These are phyloP conservation scores for Fusarium kyushuense DNA, from an alignment of 2,329 filamentous ascomycete genomes.

Conservation along the genomic window DNA sequence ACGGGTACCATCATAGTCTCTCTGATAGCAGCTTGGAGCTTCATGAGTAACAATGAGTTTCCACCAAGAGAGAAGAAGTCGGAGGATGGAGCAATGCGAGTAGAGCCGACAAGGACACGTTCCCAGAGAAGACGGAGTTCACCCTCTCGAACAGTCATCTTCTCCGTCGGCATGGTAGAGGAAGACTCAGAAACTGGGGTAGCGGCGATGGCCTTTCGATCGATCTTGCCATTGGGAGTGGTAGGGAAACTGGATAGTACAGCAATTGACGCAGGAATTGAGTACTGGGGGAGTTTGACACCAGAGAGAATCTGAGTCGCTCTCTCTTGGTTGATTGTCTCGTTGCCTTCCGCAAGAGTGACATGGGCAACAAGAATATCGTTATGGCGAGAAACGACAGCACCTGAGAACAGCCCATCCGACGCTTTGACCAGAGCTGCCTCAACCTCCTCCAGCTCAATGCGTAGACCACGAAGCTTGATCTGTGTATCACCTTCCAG, in stretches of 20 bases:
- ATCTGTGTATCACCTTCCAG: slow-evolving; percentile 58
- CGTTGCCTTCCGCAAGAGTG: background rate
- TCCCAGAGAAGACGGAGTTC: slow-evolving; percentile 7
- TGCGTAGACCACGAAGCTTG: slow-evolving; percentile 59
- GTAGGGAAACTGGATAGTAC: background rate
- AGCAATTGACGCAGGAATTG: background rate
- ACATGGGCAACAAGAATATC: background rate
- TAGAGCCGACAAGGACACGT: background rate
- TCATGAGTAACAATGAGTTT: slow-evolving; percentile 7
- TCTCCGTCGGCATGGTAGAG: background rate
- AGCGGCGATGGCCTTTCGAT: slow-evolving; percentile 2
- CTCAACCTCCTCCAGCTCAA: slow-evolving; percentile 59
- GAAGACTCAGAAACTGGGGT: background rate
- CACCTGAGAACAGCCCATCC: slow-evolving; percentile 1
- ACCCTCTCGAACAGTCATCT: background rate
- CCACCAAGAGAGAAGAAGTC: slow-evolving; percentile 19
- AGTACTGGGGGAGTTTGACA: slow-evolving; percentile 3
- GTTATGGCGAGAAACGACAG: background rate
- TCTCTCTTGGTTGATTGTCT: background rate
- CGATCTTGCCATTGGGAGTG: slow-evolving; percentile 1
- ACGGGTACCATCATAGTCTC: background rate
- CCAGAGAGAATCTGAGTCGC: background rate
- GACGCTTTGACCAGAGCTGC: slow-evolving; percentile 11
- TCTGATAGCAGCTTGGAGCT: slow-evolving; percentile 10
- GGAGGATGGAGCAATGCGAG: background rate